phyloP scores from a whole-genome alignment of 805 yeast species.

The Komagataella pseudopastoris region DNA sequence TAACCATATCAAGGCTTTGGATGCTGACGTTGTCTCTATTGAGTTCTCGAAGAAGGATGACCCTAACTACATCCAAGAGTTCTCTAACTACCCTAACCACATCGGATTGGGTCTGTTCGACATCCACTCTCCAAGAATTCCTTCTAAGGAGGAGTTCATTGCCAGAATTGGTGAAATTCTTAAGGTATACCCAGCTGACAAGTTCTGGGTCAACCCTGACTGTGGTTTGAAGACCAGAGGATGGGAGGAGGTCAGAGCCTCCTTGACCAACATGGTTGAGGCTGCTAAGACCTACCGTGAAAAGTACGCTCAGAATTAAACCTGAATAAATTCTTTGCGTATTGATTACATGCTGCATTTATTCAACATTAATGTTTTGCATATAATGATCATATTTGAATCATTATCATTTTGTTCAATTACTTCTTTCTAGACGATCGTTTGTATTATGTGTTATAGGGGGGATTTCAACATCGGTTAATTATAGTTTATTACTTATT shows the following conservation, averaged over 20 bases:
- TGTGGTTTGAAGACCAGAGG: constrained; percentile 99
- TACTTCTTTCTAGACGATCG: constrained; percentile 5
- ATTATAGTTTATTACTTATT: not conserved
- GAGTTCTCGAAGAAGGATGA: constrained; percentile 99
- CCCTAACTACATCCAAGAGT: constrained; percentile 95
- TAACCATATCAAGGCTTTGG: constrained; percentile 97
- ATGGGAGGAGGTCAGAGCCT: constrained; percentile 94
- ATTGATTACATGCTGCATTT: constrained; percentile 12
- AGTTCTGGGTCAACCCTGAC: constrained; percentile 99
- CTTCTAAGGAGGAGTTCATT: constrained; percentile 93
- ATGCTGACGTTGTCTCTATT: constrained; percentile 98
- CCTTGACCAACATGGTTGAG: constrained; percentile 96
- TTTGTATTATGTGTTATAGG: constrained; percentile 7
- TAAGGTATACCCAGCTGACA: constrained; percentile 94
- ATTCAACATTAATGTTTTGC: constrained; percentile 23
- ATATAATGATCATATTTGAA: constrained; percentile 5
- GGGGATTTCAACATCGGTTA: constrained; percentile 34
- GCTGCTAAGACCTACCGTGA: constrained; percentile 93
- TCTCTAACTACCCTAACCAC: constrained; percentile 98
- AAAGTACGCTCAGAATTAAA: constrained; percentile 17
- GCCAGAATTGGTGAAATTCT: constrained; percentile 87
- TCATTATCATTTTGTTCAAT: constrained; percentile 1
- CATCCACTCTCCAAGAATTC: constrained; percentile 99
- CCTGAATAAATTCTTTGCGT: constrained; percentile 2
- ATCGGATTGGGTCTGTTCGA: constrained; percentile 98